These are phyloP conservation scores for Sporobolomyces roseus DNA, from an alignment of 768 basidiomycete species.

Conservation along the genomic window DNA sequence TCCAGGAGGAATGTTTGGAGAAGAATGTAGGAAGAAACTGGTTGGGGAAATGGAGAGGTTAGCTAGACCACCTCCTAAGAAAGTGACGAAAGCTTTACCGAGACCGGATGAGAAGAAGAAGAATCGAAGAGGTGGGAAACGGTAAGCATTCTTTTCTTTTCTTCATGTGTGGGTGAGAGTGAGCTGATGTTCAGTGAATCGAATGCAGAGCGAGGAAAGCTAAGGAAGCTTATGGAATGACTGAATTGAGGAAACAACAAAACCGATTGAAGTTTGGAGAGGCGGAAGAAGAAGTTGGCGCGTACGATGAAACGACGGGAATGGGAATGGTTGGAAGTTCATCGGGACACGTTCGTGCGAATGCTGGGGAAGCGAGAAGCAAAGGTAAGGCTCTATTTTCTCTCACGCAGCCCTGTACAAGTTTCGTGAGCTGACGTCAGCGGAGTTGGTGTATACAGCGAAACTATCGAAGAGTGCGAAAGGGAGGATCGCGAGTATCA, in stretches of 20 bases:
- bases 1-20: slow-evolving; percentile 77
- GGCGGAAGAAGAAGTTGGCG: slow-evolving; percentile 90
- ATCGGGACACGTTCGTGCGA: slow-evolving; percentile 84
- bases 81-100: slow-evolving; percentile 87
- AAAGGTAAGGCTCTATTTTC: slow-evolving; percentile 59
- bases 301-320: slow-evolving; percentile 96
- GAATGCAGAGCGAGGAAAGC: slow-evolving; percentile 77
- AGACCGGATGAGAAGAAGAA: slow-evolving; percentile 95
- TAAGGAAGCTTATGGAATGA: slow-evolving; percentile 97
- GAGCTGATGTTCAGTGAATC: neutral
- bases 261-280: slow-evolving; percentile 95
- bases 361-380: slow-evolving; percentile 80
- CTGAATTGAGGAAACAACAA: slow-evolving; percentile 92
- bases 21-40: slow-evolving; percentile 75
- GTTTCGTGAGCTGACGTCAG: no score
- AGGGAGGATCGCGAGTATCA: slow-evolving; percentile 77
- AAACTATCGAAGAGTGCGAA: slow-evolving; percentile 95
- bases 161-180: neutral
- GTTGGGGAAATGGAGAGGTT: slow-evolving; percentile 87
- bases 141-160: slow-evolving; percentile 53
- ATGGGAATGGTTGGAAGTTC: slow-evolving; percentile 90
- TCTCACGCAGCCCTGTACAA: neutral
- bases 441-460: no score
- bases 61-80: slow-evolving; percentile 87
- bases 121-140: slow-evolving; percentile 82